Conservation (phyloP, 305 asterid genomes). For the Fraxinus sp. region DNA sequence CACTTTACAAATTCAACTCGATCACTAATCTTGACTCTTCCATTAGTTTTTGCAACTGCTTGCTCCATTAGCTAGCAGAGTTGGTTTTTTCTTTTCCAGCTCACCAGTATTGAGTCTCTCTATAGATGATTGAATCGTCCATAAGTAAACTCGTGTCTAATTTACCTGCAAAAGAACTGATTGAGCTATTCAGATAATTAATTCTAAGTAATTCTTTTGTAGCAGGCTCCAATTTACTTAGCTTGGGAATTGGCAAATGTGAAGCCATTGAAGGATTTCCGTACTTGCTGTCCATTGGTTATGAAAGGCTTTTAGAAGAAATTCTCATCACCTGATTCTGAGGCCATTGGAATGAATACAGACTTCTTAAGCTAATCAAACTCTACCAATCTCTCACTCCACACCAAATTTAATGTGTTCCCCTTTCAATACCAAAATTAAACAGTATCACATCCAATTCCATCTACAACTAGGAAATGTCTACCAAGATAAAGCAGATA, state of each 20-base stretch:
- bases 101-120: neutral
- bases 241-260: neutral
- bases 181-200: neutral
- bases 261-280: neutral
- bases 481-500: neutral
- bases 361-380: neutral
- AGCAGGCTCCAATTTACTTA: neutral
- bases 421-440: neutral
- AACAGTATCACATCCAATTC: neutral
- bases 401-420: neutral
- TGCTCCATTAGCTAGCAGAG: neutral
- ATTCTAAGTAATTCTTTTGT: neutral
- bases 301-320: neutral
- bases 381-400: neutral
- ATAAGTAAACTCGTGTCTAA: neutral
- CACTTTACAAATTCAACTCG: neutral
- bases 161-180: neutral
- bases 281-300: neutral
- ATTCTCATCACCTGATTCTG: neutral
- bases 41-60: neutral
- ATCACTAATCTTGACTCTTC: neutral
- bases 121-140: neutral
- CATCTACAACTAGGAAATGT: neutral
- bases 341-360: neutral
- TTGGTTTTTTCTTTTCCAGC: no score